Percentiles rank a stretch among this genome's conserved stretches.
Conservation (phyloP, 1,139 yeast genomes). For the Taphrina sp. region DNA sequence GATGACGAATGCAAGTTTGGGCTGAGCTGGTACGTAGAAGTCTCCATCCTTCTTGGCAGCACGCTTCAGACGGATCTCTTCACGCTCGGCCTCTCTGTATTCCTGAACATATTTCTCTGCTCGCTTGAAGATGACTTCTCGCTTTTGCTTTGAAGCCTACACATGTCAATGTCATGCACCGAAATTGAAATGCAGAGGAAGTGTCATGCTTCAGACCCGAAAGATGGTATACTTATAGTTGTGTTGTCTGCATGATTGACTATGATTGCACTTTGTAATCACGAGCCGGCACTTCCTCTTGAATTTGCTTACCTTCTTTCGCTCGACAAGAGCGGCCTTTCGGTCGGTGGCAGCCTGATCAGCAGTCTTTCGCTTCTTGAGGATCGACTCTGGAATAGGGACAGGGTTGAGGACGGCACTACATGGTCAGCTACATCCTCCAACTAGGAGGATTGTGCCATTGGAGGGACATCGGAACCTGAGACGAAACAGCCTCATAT, state of each 20-base stretch:
- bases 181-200: constrained; percentile 6
- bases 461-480: constrained; percentile 3
- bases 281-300: constrained; percentile 34
- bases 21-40: constrained; percentile 96
- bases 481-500: constrained; percentile 3
- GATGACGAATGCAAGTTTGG: constrained; percentile 92
- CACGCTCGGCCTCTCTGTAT: constrained; percentile 93
- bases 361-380: constrained; percentile 86
- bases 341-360: constrained; percentile 65
- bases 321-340: constrained; percentile 82
- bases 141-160: constrained; percentile 54
- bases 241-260: constrained; percentile 34
- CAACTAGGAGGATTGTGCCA: constrained; percentile 18
- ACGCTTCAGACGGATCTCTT: constrained; percentile 88
- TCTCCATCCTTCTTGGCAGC: constrained; percentile 95
- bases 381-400: constrained; percentile 83
- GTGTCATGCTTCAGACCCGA: constrained; percentile 67
- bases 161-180: constrained; percentile 15
- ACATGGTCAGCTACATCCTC: constrained; percentile 29
- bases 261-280: constrained; percentile 34
- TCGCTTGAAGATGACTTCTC: constrained; percentile 93
- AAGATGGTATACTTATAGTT: constrained; percentile 72
- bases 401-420: constrained; percentile 42
- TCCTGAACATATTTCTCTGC: constrained; percentile 98
- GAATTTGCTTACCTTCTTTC: constrained; percentile 72